phyloP scores from a whole-genome alignment of 2,329 filamentous ascomycete genomes.

The Domatiomyces globalis region DNA sequence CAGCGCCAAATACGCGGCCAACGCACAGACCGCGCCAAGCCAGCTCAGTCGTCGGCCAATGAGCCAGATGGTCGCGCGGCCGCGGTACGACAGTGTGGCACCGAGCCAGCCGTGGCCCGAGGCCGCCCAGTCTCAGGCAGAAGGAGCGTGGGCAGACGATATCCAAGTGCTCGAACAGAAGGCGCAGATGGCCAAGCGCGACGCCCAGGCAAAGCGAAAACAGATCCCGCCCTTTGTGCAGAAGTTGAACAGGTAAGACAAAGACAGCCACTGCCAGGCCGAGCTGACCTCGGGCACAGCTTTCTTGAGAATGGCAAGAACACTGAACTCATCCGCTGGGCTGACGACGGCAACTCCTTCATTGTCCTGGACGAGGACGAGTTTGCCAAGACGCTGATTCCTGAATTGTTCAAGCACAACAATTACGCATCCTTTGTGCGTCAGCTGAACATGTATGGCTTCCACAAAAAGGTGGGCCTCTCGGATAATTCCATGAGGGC shows the following conservation, averaged over 20 bases:
- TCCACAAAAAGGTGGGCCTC: conserved; percentile 61
- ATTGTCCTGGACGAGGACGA: conserved; percentile 93
- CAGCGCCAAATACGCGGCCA: conserved; percentile 33
- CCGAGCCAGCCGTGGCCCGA: conserved; percentile 23
- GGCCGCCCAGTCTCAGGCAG: conserved; percentile 26
- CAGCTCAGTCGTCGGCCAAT: conserved; percentile 30
- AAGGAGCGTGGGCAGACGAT: conserved; percentile 41
- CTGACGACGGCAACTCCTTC: conserved; percentile 89
- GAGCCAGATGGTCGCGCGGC: conserved; percentile 21
- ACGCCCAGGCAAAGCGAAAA: conserved; percentile 79
- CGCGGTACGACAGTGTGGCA: conserved; percentile 6
- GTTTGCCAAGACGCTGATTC: conserved; percentile 59
- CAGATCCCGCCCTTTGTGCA: conserved; percentile 96
- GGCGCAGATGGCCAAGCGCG: conserved; percentile 68
- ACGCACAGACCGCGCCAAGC: conserved; percentile 26
- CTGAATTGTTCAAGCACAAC: conserved; percentile 65
- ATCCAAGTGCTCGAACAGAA: conserved; percentile 66
- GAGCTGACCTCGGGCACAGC: conserved; percentile 34
- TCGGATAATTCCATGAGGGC: conserved; percentile 97
- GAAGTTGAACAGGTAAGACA: conserved; percentile 78
- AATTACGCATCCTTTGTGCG: conserved; percentile 67
- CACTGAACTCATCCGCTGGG: conserved; percentile 91
- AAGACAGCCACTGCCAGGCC: conserved; percentile 9
- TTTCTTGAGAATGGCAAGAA: conserved; percentile 90
- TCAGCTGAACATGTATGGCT: conserved; percentile 53